Base-by-base conservation (phyloP, 306 rosid species). In the Crotalaria pallida region DNA sequence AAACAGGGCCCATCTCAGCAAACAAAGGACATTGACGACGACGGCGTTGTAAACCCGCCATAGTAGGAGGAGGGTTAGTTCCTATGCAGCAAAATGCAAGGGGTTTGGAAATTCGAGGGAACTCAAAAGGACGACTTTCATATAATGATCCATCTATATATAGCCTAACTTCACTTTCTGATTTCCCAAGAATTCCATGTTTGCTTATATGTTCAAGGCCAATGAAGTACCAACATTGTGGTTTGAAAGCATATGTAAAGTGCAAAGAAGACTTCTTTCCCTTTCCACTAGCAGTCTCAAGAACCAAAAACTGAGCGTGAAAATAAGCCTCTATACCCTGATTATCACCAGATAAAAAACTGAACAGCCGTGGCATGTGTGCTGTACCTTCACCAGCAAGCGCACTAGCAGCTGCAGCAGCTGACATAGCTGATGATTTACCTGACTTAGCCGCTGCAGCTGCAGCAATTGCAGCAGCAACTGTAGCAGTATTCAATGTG, bases 401-500 rank as follows among this genome's bases (percentile, higher is more conserved):
- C 29, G 96, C 99, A 82, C 99, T 91, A 77, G 99, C 99, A 40
- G 99, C 99, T 10, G 99, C 99, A 72, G 99, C 99, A 77, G 99
- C 99, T 33, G 99, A 91, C 99, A 94, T 87, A 73, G 99, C 97
- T 49, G 99, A 94, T 19, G 99, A 94, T 86, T 94, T 94, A 70
- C 99, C 99, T 0, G 99, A 94, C 81, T 47, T 91, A 41, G 99
- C 99, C 1, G 97, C 96, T 40, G 97, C 99, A 58, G 99, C 97
- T 29, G 97, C 97, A 43, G 99, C 99, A 81, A 94, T 94, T 44
- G 99, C 99, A 72, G 99, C 99, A 34, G 99, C 99, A 75, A 96
- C 99, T 27, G 99, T 94, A 68, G 99, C 99, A 65, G 97, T 85
- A 77, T 91, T 94, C 77, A 94, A 79, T 48, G 99, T 88, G 84